Evolutionary conservation across 495 filamentous ascomycete genomes (phyloP).

Genomic region (Trichocladium antarcticum): DNA sequence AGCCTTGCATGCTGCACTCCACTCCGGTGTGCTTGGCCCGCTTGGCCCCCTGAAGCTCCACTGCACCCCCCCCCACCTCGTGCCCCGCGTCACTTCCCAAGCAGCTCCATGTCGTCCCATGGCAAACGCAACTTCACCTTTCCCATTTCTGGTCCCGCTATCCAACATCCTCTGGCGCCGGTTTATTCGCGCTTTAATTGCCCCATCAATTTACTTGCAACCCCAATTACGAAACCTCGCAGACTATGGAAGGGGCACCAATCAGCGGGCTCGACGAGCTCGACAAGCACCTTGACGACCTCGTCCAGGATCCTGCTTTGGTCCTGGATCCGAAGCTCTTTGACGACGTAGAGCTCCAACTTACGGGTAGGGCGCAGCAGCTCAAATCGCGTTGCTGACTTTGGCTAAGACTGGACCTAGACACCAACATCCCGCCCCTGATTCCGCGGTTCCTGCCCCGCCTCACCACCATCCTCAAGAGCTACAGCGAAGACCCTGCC

Average conservation of each 20-base stretch:
- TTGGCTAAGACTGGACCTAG: constrained; percentile 11
- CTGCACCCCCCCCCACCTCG: not conserved
- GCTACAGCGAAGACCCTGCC: constrained; percentile 41
- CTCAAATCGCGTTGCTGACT: not conserved
- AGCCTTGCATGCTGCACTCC: not conserved
- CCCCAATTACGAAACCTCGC: no score
- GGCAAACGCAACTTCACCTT: no score
- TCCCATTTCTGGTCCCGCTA: no score
- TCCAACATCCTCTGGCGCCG: no score
- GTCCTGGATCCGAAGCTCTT: constrained; percentile 38
- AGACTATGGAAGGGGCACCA: constrained; percentile 27
- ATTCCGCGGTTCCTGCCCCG: constrained; percentile 40
- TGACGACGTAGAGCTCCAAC: constrained; percentile 44
- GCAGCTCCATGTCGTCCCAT: not conserved
- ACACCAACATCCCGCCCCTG: constrained; percentile 36
- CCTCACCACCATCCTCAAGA: constrained; percentile 38
- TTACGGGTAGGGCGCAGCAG: constrained; percentile 27
- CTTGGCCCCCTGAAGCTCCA: not conserved
- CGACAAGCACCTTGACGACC: constrained; percentile 37
- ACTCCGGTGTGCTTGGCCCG: not conserved
- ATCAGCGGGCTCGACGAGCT: constrained; percentile 39
- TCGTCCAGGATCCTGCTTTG: constrained; percentile 30
- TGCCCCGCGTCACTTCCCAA: not conserved
- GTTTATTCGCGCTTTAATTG: no score
- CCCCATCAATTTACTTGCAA: no score